A percentile compares a stretch with the other conserved stretches of the same genome.
Conservation (phyloP, 345 rosid genomes). For the Eucalyptus tenuipes region DNA sequence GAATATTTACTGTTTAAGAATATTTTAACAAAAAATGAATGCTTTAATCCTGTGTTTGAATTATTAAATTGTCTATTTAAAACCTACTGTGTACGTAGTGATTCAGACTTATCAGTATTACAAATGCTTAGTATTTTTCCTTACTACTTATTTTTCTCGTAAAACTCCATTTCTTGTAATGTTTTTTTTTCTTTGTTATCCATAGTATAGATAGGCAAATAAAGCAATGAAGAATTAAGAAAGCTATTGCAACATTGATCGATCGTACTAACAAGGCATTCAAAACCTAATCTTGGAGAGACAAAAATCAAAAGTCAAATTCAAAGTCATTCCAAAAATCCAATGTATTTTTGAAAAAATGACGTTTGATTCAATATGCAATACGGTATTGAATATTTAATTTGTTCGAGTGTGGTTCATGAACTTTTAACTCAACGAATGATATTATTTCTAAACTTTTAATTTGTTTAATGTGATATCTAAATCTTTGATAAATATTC, state of each 20-base stretch:
- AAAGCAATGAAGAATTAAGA: too few relatives aligned
- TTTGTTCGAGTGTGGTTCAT: rapidly evolving
- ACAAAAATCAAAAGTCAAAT: not conserved
- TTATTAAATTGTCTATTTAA: not conserved
- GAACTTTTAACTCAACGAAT: rapidly evolving
- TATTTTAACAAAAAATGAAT: not conserved
- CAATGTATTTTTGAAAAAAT: rapidly evolving
- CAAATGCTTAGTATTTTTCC: not conserved
- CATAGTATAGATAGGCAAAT: not conserved
- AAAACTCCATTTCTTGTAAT: not conserved
- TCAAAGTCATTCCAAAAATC: not conserved
- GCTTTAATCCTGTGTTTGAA: rapidly evolving
- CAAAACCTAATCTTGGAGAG: not conserved
- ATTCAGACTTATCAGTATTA: not conserved
- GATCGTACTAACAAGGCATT: not conserved
- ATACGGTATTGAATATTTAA: rapidly evolving
- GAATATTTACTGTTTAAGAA: not conserved
- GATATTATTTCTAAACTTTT: rapidly evolving
- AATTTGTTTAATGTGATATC: rapidly evolving
- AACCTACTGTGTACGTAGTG: not conserved
- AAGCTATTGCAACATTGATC: too few relatives aligned
- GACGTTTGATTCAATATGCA: rapidly evolving
- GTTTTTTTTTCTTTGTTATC: not conserved
- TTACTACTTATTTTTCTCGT: not conserved
- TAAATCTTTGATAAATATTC: rapidly evolving